Evolutionary conservation across 2,329 filamentous ascomycete species (phyloP).

Genomic region (Fusarium metavorans): DNA sequence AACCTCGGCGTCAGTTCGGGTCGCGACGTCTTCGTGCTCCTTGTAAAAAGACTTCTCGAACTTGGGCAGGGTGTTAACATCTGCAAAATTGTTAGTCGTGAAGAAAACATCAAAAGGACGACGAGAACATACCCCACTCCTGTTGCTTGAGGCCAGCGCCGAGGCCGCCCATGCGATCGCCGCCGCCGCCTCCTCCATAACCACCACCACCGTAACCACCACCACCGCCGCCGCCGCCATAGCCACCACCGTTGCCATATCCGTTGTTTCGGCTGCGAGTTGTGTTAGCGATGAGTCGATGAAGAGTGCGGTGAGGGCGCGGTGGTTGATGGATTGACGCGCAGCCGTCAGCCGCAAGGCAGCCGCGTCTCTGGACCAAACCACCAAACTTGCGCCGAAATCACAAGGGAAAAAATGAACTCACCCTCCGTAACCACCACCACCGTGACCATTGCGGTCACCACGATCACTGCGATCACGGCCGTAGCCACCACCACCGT

Average conservation of each 20-base stretch:
- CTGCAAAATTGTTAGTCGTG: conserved; percentile 60
- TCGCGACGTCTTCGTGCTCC: conserved; percentile 83
- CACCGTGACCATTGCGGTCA: conserved; percentile 56
- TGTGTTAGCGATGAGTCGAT: conserved; percentile 51
- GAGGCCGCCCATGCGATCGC: conserved; percentile 93
- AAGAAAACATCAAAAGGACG: conserved; percentile 42
- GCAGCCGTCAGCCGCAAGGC: conserved; percentile 17
- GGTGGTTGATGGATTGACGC: conserved; percentile 17
- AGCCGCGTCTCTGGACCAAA: conserved; percentile 24
- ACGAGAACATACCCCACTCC: conserved; percentile 77
- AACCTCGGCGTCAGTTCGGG: conserved; percentile 82
- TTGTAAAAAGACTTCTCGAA: conserved; percentile 99
- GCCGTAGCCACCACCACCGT: conserved; percentile 52
- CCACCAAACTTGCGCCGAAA: conserved; percentile 22
- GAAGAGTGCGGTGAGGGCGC: conserved; percentile 10
- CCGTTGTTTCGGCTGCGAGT: conserved; percentile 59
- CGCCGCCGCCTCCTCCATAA: conserved; percentile 66
- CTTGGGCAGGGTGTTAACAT: conserved; percentile 84
- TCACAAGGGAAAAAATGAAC: conserved; percentile 37
- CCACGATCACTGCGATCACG: conserved; percentile 61
- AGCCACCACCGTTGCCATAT: conserved; percentile 53
- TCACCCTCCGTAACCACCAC: conserved; percentile 54
- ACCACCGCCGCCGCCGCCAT: conserved; percentile 47
- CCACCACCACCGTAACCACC: conserved; percentile 51
- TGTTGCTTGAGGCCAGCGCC: conserved; percentile 90